phyloP scores from a whole-genome alignment of 208 protist species.

The Leptomonas seymouri region DNA sequence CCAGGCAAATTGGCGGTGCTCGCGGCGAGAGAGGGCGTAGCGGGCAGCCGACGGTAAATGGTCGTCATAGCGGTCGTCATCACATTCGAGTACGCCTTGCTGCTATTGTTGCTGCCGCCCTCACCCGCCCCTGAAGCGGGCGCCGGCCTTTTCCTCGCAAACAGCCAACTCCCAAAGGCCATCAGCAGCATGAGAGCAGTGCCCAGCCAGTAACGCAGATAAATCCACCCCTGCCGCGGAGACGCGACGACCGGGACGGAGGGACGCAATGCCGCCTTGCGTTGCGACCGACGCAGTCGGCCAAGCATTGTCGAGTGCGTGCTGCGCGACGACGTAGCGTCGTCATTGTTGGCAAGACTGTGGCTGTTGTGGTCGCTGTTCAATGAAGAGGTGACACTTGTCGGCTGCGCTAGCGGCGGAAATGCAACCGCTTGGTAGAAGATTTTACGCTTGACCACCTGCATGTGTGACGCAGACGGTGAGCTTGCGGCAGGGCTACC shows the following conservation, averaged over 20 bases:
- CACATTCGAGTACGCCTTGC: slow-evolving; percentile 26
- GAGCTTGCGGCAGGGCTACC: neutral
- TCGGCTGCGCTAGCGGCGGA: slow-evolving; percentile 8
- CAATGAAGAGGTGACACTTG: neutral
- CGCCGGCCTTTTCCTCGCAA: slow-evolving; percentile 15
- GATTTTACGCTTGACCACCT: slow-evolving; percentile 31
- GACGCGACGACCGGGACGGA: slow-evolving; percentile 16
- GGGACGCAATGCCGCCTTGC: slow-evolving; percentile 2
- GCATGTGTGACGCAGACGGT: slow-evolving; percentile 14
- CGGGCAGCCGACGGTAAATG: slow-evolving; percentile 32
- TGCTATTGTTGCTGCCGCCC: neutral
- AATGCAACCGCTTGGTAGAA: slow-evolving; percentile 34
- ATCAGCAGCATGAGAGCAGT: slow-evolving; percentile 29
- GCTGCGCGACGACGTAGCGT: neutral
- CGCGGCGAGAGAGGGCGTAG: slow-evolving; percentile 24
- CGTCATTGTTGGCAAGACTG: neutral
- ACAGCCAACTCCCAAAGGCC: slow-evolving; percentile 22
- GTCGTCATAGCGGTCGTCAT: slow-evolving; percentile 38
- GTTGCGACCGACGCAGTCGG: slow-evolving; percentile 1
- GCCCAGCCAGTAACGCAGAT: slow-evolving; percentile 48
- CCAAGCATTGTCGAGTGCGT: slow-evolving; percentile 10
- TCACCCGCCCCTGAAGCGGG: neutral
- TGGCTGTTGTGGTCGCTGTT: neutral
- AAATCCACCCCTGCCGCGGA: slow-evolving; percentile 36
- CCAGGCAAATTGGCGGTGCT: slow-evolving; percentile 25